These are phyloP conservation scores for Tothia fuscella DNA, from an alignment of 2,329 filamentous ascomycete species.

Conservation along the genomic window DNA sequence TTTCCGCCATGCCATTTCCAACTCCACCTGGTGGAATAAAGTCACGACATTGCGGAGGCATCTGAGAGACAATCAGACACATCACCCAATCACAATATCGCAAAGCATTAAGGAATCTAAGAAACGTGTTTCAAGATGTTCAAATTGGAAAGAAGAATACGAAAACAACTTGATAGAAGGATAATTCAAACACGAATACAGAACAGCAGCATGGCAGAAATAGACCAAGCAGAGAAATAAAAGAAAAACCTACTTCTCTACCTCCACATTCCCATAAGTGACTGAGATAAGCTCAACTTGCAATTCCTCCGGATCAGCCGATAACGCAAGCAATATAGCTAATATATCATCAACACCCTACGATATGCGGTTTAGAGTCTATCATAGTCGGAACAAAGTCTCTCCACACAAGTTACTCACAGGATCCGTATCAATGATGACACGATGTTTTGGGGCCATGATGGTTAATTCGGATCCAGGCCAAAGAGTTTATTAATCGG, in stretches of 20 bases:
- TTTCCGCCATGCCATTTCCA: conserved; percentile 75
- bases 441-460: conserved; percentile 38
- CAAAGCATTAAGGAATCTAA: background rate
- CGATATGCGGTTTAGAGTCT: background rate
- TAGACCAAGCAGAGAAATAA: too few relatives aligned
- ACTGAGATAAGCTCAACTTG: conserved; percentile 77
- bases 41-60: conserved; percentile 78
- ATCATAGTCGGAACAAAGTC: background rate
- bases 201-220: too few relatives aligned
- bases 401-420: conserved; percentile 32
- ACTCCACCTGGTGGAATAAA: conserved; percentile 83
- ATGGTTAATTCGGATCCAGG: too few relatives aligned
- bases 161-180: too few relatives aligned
- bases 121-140: conserved; percentile 4
- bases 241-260: conserved; percentile 53
- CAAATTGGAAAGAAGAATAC: background rate
- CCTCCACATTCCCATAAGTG: conserved; percentile 87
- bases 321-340: conserved; percentile 75
- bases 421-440: conserved; percentile 96
- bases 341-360: conserved; percentile 81
- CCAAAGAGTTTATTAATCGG: too few relatives aligned
- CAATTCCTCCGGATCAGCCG: conserved; percentile 69
- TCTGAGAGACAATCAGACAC: conserved; percentile 65
- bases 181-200: too few relatives aligned
- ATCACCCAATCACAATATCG: background rate